Percentiles rank a stretch among this genome's conserved stretches.
Conservation (phyloP, 805 yeast species). For the Yarrowia alimentaria region DNA sequence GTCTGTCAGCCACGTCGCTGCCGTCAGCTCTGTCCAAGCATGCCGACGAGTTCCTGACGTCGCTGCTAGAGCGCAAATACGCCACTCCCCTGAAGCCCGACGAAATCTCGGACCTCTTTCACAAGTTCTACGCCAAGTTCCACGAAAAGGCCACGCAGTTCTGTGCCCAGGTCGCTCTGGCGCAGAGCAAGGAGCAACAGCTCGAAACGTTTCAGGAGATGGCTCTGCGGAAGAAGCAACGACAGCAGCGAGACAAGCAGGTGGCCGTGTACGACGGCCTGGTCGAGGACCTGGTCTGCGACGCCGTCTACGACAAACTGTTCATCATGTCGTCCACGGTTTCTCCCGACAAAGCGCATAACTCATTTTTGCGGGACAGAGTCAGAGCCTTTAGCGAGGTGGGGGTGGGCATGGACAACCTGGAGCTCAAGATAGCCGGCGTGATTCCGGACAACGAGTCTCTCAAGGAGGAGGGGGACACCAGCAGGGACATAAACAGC, state of each 20-base stretch:
- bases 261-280: conserved; percentile 36
- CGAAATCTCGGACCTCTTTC: conserved; percentile 43
- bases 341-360: conserved; percentile 35
- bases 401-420: conserved; percentile 36
- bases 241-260: conserved; percentile 34
- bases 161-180: conserved; percentile 28
- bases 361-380: conserved; percentile 35
- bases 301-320: conserved; percentile 40
- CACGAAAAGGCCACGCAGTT: conserved; percentile 36
- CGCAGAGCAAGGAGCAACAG: conserved; percentile 29
- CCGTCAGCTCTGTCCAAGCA: conserved; percentile 31
- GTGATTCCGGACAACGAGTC: conserved; percentile 30
- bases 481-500: background rate
- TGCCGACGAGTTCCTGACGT: conserved; percentile 35
- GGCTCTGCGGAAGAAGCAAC: conserved; percentile 37
- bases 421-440: conserved; percentile 36
- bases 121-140: conserved; percentile 42
- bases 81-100: conserved; percentile 41
- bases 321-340: conserved; percentile 37
- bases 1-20: conserved; percentile 22
- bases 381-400: conserved; percentile 36
- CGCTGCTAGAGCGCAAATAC: conserved; percentile 43
- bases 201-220: conserved; percentile 40
- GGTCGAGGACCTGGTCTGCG: conserved; percentile 42
- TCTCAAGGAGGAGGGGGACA: conserved; percentile 26